Percentiles rank a stretch among this genome's conserved stretches.
phyloP scores from a whole-genome alignment of 202 grass and related monocot species.

The Hordeum pubiflorum region DNA sequence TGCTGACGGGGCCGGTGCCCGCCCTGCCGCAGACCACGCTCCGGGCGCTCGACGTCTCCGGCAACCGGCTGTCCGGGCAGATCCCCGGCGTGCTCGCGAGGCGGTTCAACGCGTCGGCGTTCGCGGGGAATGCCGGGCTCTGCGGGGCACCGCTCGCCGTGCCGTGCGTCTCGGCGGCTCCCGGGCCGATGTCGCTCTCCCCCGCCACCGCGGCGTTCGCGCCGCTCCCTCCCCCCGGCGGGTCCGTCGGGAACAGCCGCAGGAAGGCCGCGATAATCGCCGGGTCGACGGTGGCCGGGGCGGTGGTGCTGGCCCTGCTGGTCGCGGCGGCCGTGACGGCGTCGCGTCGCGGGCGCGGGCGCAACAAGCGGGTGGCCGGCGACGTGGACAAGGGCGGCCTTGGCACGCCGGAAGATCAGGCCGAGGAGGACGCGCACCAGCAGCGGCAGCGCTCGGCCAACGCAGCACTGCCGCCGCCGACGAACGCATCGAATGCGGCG shows the following conservation, averaged over 20 bases:
- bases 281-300: conserved; percentile 48
- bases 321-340: conserved; percentile 24
- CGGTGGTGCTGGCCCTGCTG: conserved; percentile 36
- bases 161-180: conserved; percentile 11
- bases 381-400: conserved; percentile 29
- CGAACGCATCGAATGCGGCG: not conserved
- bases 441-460: not conserved
- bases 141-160: conserved; percentile 50
- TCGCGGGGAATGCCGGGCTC: conserved; percentile 45
- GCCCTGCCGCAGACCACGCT: conserved; percentile 49
- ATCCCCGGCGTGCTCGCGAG: conserved; percentile 42
- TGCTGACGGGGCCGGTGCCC: conserved; percentile 43
- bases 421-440: not conserved
- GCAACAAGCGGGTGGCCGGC: conserved; percentile 43
- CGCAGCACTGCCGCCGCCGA: not conserved
- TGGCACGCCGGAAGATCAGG: not conserved
- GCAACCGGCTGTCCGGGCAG: conserved; percentile 54
- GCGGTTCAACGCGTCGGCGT: conserved; percentile 64
- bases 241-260: conserved; percentile 5
- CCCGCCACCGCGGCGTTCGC: conserved; percentile 37
- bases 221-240: conserved; percentile 30
- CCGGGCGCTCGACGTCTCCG: conserved; percentile 52
- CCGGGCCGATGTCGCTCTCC: conserved; percentile 18
- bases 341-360: conserved; percentile 31
- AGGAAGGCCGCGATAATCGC: conserved; percentile 40